Evolutionary conservation across 805 yeast genomes (phyloP).

Genomic region (Saccharomycopsis sp.): DNA sequence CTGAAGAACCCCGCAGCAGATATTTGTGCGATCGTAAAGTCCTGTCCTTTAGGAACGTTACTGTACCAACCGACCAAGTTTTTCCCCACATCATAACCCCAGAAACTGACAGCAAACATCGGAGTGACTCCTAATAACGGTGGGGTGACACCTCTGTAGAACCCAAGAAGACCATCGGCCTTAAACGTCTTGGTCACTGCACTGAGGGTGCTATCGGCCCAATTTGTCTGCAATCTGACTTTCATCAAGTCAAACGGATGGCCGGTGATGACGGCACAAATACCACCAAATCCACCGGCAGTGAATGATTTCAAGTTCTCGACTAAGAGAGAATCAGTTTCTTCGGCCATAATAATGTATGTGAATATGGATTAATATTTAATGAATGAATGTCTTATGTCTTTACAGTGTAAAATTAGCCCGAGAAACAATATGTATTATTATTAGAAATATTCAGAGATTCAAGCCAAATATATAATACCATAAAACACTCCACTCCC

Average conservation of each 20-base stretch:
- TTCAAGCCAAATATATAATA: no score
- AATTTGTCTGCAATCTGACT: slow-evolving; percentile 79
- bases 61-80: slow-evolving; percentile 46
- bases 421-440: no score
- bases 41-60: slow-evolving; percentile 25
- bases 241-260: slow-evolving; percentile 94
- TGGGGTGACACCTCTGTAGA: slow-evolving; percentile 90
- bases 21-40: slow-evolving; percentile 59
- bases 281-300: slow-evolving; percentile 95
- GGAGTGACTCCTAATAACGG: slow-evolving; percentile 97
- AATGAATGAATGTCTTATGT: no score
- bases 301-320: slow-evolving; percentile 83
- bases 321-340: slow-evolving; percentile 27
- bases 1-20: slow-evolving; percentile 91
- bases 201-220: slow-evolving; percentile 52
- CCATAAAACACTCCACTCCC: no score
- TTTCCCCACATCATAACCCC: slow-evolving; percentile 97
- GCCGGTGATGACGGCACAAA: slow-evolving; percentile 91
- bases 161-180: slow-evolving; percentile 71
- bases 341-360: neutral
- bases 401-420: no score
- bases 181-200: slow-evolving; percentile 67
- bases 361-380: no score
- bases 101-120: slow-evolving; percentile 95
- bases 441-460: no score